Base-by-base conservation (phyloP, 495 filamentous ascomycete genomes). In the Aspergillus avenaceus region DNA sequence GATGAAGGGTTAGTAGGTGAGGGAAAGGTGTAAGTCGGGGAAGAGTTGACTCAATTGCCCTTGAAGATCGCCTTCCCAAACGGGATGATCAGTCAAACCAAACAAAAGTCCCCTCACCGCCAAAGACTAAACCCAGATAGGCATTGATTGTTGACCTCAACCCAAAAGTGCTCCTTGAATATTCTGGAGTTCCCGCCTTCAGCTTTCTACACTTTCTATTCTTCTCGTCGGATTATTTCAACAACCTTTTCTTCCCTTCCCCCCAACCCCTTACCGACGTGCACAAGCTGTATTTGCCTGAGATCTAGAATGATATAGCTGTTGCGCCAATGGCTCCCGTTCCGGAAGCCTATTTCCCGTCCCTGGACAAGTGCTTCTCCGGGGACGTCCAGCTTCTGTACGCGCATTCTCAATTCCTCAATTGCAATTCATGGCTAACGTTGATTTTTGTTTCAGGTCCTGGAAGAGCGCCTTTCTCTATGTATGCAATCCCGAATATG, bases 381-480 rank as follows among this genome's bases (percentile, higher is more conserved):
- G 82, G 80, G 66, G 73, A 79, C 53, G 63, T 75, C 55, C 74
- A 76, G 57, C 62, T 87, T 45, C 69, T 86, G 78, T 84, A 71
- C 41, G 81, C 54, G 41, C 50, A 55, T 52, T 44, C 14, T 21
- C 36, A 28, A 21, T 42, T 18, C 24, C 11, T 14, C 12, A 34
- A 22, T 28, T 14, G 44, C 16, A 34, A 42, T 31, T 1, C 2
- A 7, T 9, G 47, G 45, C 55, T 60, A 52, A 65, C 36, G 16
- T 6, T 36, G 66, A 23, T 65, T 45, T 0, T 16, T 11, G 9
- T 18, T 32, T 13, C 50, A 91, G 87, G 59, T 88, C 90, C 43
- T 96, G 90, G 90, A 83, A 78, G 62, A 72, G 80, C 45, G 83
- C 84, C 40, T 90, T 85, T 52, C 74, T 78, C 22, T 81, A 82